Base-by-base conservation (phyloP, 1,284 basidiomycete species). In the Calocybe gambosa region DNA sequence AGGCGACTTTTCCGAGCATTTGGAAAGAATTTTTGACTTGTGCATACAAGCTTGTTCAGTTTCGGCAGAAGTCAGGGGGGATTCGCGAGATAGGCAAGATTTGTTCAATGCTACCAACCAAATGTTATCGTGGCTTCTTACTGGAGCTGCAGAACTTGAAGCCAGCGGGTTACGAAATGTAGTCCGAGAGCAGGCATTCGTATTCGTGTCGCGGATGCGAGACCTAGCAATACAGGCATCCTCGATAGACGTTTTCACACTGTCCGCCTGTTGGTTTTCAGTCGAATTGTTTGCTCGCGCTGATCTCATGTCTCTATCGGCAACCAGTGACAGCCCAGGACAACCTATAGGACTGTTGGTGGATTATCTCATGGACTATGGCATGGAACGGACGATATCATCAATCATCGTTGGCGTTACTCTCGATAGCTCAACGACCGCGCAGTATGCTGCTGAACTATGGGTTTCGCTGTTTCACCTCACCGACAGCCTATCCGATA, bases 391-490 rank as follows among this genome's bases (percentile, higher is more conserved):
- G 0, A 68, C 75, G 0, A 69, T 85, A 46, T 56, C 65, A 5
- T 51, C 63, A 5, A 60, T 80, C 39, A 58, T 64, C 42, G 52
- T 67, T 39, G 63, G 66, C 4, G 62, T 63, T 1, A 58, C 63
- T 31, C 59, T 77, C 16, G 63, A 67, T 34, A 53, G 59, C 43
- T 52, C 62, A 39, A 54, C 53, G 46, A 42, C 65, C 39, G 29
- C 62, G 33, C 61, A 64, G 40, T 67, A 67, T 19, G 66, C 74
- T 0, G 74, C 81, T 0, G 83, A 89, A 53, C 58, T 87, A 8
- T 96, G 93, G 93, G 71, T 93, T 31, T 78, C 77, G 35, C 56
- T 91, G 13, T 71, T 91, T 28, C 82, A 92, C 56, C 55, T 83
- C 33, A 54, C 74, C 20, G 53, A 58, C 18, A 53, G 34, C 42